Percentiles rank a stretch among this genome's conserved stretches.
These are phyloP conservation scores for Kurtzmaniella fragi DNA, from an alignment of 805 yeast species.

Conservation along the genomic window DNA sequence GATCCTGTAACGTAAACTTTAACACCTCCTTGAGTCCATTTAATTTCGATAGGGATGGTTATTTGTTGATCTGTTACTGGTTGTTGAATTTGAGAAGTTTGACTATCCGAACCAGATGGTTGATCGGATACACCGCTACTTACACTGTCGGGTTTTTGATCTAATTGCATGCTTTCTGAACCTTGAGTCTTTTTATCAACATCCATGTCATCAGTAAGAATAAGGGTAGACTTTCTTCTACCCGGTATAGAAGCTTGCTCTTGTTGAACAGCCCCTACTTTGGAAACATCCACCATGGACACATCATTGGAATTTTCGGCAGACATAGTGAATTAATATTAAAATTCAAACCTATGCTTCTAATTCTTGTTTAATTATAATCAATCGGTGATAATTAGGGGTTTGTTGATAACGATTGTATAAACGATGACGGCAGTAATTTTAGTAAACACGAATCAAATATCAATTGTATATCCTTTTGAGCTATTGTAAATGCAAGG, in stretches of 20 bases:
- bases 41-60: conserved; percentile 58
- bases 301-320: conserved; percentile 25
- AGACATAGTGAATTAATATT: not conserved
- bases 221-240: conserved; percentile 66
- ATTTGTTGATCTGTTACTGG: conserved; percentile 19
- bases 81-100: conserved; percentile 5
- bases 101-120: conserved; percentile 6
- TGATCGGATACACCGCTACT: conserved; percentile 6
- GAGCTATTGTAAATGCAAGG: too few relatives aligned
- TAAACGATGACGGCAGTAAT: too few relatives aligned
- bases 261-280: conserved; percentile 14
- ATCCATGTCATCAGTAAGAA: conserved; percentile 65
- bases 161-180: conserved; percentile 16
- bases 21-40: conserved; percentile 95
- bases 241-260: conserved; percentile 14
- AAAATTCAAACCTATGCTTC: too few relatives aligned
- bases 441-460: too few relatives aligned
- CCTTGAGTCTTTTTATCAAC: conserved; percentile 40
- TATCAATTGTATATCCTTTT: too few relatives aligned
- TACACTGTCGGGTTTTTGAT: conserved; percentile 7
- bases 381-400: too few relatives aligned
- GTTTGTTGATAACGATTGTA: too few relatives aligned
- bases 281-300: conserved; percentile 41
- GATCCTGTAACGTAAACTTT: conserved; percentile 96
- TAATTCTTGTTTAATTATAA: too few relatives aligned